Evolutionary conservation across 2,329 filamentous ascomycete genomes (phyloP), one percentile per base, ranked within the genome.

Genomic region (Penicillium sp.): DNA sequence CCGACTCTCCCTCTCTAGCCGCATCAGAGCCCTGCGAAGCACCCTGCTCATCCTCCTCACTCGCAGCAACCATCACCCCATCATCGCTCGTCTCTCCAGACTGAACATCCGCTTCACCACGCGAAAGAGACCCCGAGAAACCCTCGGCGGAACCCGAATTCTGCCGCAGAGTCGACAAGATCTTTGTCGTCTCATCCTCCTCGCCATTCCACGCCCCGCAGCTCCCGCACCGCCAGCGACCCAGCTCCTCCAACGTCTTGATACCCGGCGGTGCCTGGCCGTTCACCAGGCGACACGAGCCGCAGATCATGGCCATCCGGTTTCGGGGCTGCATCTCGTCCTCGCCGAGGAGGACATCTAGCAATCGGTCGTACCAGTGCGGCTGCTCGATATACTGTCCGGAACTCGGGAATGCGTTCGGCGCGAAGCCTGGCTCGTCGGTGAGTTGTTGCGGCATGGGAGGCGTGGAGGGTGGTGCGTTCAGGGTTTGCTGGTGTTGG

Each of bases 291-390:
- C 91, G 84, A 74, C 95, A 99, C 40, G 84, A 82, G 35, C 81
- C 76, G 77, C 95, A 99, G 56, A 99, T 91, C 63, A 99, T 81
- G 7, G 88, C 94, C 59, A 96, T 86, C 18, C 95, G 87, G 75
- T 98, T 98, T 79, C 92, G 96, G 2, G 94, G 86, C 13, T 90
- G 87, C 4, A 91, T 96, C 77, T 99, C 95, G 70, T 99, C 95
- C 71, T 99, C 95, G 51, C 95, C 95, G 0, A 99, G 84, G 27
- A 99, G 85, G 0, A 96, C 86, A 70, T 99, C 95, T 58, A 99
- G 82, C 54, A 99, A 87, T 56, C 94, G 87, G 73, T 99, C 95
- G 76, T 98, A 99, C 95, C 95, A 99, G 71, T 90, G 88, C 16
- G 87, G 79, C 65, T 73, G 70, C 52, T 77, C 73, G 44, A 73